Evolutionary conservation across 2,329 filamentous ascomycete species (phyloP).

Genomic region (Calonectria montana): DNA sequence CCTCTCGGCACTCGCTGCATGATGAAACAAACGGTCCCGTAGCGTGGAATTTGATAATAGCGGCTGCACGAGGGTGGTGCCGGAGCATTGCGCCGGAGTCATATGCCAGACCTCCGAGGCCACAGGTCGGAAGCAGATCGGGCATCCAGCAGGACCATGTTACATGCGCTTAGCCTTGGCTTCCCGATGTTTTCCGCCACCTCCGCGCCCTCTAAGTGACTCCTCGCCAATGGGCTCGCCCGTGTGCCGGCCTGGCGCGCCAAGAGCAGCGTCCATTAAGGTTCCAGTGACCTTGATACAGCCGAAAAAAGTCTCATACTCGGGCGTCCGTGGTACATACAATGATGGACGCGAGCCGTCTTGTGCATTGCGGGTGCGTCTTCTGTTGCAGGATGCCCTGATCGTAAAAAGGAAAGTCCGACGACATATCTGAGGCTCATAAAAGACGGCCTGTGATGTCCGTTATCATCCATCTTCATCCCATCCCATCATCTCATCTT

Average conservation of each 20-base stretch:
- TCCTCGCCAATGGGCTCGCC: background rate
- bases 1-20: background rate
- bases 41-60: background rate
- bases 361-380: conserved; percentile 14
- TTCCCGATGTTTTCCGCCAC: conserved; percentile 32
- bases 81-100: background rate
- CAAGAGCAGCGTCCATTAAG: conserved; percentile 9
- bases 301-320: conserved; percentile 21
- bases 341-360: background rate
- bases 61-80: background rate
- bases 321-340: background rate
- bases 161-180: conserved; percentile 2
- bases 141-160: background rate
- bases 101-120: background rate
- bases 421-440: conserved; percentile 4
- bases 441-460: conserved; percentile 14
- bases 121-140: background rate
- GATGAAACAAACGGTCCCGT: background rate
- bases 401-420: conserved; percentile 26
- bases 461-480: background rate
- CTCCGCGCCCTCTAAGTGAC: conserved; percentile 8
- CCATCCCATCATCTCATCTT: background rate
- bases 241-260: background rate
- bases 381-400: background rate
- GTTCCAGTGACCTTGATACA: background rate